These are phyloP conservation scores for Camelina hispida DNA, from an alignment of 345 rosid genomes.

Conservation along the genomic window DNA sequence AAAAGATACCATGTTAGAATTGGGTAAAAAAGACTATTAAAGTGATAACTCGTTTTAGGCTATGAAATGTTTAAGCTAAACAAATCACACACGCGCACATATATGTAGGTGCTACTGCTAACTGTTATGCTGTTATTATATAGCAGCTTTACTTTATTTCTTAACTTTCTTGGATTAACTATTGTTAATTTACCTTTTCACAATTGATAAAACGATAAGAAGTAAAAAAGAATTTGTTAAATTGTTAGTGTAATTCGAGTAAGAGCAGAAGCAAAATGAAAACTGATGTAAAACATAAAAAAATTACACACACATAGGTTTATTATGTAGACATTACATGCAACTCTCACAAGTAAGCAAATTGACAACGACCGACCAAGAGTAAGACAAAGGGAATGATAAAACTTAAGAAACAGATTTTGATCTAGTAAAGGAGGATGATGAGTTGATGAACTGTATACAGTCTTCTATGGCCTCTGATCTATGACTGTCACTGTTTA, in stretches of 20 bases:
- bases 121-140: background rate
- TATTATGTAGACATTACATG: conserved; percentile 23
- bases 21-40: conserved; percentile 10
- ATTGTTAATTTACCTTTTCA: background rate
- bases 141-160: background rate
- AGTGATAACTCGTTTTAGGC: conserved; percentile 22
- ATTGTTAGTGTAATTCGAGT: no score
- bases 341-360: conserved; percentile 6
- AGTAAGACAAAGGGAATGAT: conserved; percentile 22
- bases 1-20: conserved; percentile 13
- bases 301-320: background rate
- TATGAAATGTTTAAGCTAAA: background rate
- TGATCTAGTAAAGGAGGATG: conserved; percentile 66
- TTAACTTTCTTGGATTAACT: background rate
- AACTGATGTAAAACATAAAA: background rate
- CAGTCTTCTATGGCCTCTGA: conserved; percentile 82
- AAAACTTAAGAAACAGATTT: conserved; percentile 48
- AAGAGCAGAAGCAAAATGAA: background rate
- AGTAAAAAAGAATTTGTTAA: no score
- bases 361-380: background rate
- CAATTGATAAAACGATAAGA: background rate
- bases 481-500: conserved; percentile 57
- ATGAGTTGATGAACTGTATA: conserved; percentile 78
- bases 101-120: background rate
- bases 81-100: conserved; percentile 12